A percentile compares a stretch with the other conserved stretches of the same genome.
Conservation (phyloP, 2,329 filamentous ascomycete species). For the Dothidotthia symphoricarpi region DNA sequence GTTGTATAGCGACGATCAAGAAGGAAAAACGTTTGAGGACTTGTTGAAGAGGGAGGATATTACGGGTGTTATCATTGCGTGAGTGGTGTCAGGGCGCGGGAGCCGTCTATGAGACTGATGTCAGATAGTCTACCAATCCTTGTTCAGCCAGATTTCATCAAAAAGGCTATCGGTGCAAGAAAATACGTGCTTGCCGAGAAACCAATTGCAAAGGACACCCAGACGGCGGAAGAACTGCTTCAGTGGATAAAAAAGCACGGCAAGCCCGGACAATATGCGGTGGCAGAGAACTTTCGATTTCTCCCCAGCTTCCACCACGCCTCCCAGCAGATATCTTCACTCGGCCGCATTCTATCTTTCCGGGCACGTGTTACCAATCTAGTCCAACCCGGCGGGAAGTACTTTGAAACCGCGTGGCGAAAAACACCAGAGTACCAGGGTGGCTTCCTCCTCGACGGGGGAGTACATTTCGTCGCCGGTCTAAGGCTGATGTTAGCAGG, state of each 20-base stretch:
- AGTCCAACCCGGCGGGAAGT: slow-evolving; percentile 54
- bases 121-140: slow-evolving; percentile 58
- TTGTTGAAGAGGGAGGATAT: slow-evolving; percentile 57
- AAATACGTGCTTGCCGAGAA: slow-evolving; percentile 72
- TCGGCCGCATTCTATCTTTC: slow-evolving; percentile 59
- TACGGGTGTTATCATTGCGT: slow-evolving; percentile 56
- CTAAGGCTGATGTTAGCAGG: slow-evolving; percentile 58
- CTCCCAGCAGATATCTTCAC: slow-evolving; percentile 48
- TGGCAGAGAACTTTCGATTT: slow-evolving; percentile 75
- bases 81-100: slow-evolving; percentile 11
- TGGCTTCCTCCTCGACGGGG: slow-evolving; percentile 73
- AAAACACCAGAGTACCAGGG: slow-evolving; percentile 70
- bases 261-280: slow-evolving; percentile 44
- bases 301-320: slow-evolving; percentile 56
- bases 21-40: slow-evolving; percentile 50
- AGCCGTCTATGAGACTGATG: slow-evolving; percentile 5
- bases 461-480: slow-evolving; percentile 69
- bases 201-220: slow-evolving; percentile 62
- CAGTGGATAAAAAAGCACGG: slow-evolving; percentile 43
- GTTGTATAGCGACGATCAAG: slow-evolving; percentile 58
- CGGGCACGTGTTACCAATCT: slow-evolving; percentile 47
- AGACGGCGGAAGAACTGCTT: slow-evolving; percentile 51
- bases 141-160: slow-evolving; percentile 59
- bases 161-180: slow-evolving; percentile 59
- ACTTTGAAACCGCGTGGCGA: slow-evolving; percentile 61